Base-by-base conservation (phyloP, 805 yeast species). In the Spathaspora passalidarum region DNA sequence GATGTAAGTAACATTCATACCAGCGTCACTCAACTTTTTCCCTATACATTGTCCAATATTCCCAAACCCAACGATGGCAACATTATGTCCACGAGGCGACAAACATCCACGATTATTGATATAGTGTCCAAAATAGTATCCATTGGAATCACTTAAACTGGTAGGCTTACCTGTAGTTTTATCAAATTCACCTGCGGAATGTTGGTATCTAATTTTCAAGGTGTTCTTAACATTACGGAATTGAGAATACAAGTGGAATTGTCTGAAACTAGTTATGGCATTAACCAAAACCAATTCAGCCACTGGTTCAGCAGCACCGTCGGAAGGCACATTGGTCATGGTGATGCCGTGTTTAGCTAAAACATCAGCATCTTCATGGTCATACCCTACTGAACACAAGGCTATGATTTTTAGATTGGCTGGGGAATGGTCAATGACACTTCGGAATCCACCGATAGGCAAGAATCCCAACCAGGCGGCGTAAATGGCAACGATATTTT, bases 21-120 rank as follows among this genome's bases (percentile, higher is more conserved):
- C 89, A 25, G 87, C 61, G n/a, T 66, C 67, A 40, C 67, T 43
- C 48, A 87, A 69, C 54, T 84, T 73, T 40, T 62, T 63, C 3
- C 82, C 94, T 47, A 85, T 79, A 23, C 74, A 71, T 57, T 76
- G 75, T 7, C 95, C 96, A 54, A 87, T 87, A 17, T 80, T 71
- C 1, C 96, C 95, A 55, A 86, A 82, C 0, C 95, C 96, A 2
- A 85, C 78, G 26, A 87, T 73, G 2, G 82, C 79, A 1, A 74
- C 89, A 19, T 68, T 68, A 56, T 80, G 82, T 17, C 81, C 81
- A 13, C 62, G 59, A 5, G 90, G 89, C 4, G 80, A 72, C 17
- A 76, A 59, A 22, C 57, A 57, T 19, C 61, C 55, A 48, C 78
- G 66, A 2, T 78, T 72, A 35, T 80, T 82, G 2, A 80, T 62